These are phyloP conservation scores for Rubus idaeus DNA, from an alignment of 306 rosid species.

Conservation along the genomic window DNA sequence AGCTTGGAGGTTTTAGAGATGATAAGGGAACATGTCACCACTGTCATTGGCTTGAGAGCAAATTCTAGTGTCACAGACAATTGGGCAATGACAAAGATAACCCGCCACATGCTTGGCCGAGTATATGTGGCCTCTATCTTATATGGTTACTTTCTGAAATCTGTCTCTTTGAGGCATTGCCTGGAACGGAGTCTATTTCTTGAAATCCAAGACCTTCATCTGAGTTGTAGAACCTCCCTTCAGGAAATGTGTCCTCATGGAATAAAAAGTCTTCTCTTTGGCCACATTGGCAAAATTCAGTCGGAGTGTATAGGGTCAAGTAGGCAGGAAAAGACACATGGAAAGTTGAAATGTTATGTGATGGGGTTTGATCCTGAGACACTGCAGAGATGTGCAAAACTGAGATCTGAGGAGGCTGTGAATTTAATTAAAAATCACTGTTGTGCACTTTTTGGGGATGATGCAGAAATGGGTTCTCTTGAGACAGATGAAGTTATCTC, in stretches of 20 bases:
- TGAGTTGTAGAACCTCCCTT: slow-evolving; percentile 39
- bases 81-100: slow-evolving; percentile 79
- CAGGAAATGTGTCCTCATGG: slow-evolving; percentile 45
- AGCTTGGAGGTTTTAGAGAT: slow-evolving; percentile 69
- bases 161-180: slow-evolving; percentile 66
- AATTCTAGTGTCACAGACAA: slow-evolving; percentile 74
- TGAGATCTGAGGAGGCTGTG: slow-evolving; percentile 77
- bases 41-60: slow-evolving; percentile 77
- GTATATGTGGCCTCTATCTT: slow-evolving; percentile 77
- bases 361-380: slow-evolving; percentile 68
- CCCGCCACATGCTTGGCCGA: slow-evolving; percentile 48
- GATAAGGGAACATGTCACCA: slow-evolving; percentile 75
- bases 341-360: slow-evolving; percentile 59
- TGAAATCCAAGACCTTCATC: slow-evolving; percentile 46
- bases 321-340: slow-evolving; percentile 42
- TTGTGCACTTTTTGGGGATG: slow-evolving; percentile 62
- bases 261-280: slow-evolving; percentile 47
- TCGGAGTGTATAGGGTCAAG: slow-evolving; percentile 34
- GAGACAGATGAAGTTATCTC: slow-evolving; percentile 61
- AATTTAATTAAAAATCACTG: slow-evolving; percentile 68
- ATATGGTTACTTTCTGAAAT: slow-evolving; percentile 87
- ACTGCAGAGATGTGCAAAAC: slow-evolving; percentile 71
- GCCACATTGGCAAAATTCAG: slow-evolving; percentile 34
- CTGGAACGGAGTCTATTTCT: slow-evolving; percentile 55
- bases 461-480: slow-evolving; percentile 31